Conservation (phyloP, 1,139 yeast species). For the Eremothecium gossypii region DNA sequence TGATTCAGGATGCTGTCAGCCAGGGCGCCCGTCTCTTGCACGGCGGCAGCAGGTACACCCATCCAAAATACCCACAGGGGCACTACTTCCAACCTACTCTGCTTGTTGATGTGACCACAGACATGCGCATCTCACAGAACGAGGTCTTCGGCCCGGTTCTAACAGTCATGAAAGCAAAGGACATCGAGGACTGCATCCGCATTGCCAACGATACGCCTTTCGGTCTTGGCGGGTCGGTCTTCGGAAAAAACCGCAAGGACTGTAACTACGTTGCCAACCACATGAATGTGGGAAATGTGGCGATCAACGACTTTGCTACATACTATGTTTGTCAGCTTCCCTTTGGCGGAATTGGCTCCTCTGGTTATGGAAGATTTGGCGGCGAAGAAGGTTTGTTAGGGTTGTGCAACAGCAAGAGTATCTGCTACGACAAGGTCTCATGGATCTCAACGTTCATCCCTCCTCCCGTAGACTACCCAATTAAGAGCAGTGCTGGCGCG, state of each 20-base stretch:
- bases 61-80: conserved; percentile 92
- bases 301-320: conserved; percentile 94
- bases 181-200: conserved; percentile 59
- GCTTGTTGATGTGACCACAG: conserved; percentile 66
- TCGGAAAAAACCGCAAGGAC: conserved; percentile 51
- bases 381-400: conserved; percentile 95
- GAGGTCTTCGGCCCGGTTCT: conserved; percentile 93
- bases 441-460: conserved; percentile 79
- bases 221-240: conserved; percentile 87
- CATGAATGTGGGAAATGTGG: conserved; percentile 79
- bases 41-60: conserved; percentile 74
- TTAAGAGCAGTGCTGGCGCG: conserved; percentile 67
- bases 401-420: conserved; percentile 72
- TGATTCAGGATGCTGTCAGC: conserved; percentile 63
- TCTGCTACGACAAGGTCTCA: conserved; percentile 75
- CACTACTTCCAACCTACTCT: conserved; percentile 88
- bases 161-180: conserved; percentile 62
- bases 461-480: conserved; percentile 82
- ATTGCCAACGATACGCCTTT: conserved; percentile 80
- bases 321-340: conserved; percentile 92
- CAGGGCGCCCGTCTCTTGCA: conserved; percentile 71
- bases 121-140: conserved; percentile 72
- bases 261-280: conserved; percentile 55
- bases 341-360: conserved; percentile 86
- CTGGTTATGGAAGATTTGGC: conserved; percentile 95